These are phyloP conservation scores for Wallacemonas sp. DNA, from an alignment of 208 protist species.

Conservation along the genomic window DNA sequence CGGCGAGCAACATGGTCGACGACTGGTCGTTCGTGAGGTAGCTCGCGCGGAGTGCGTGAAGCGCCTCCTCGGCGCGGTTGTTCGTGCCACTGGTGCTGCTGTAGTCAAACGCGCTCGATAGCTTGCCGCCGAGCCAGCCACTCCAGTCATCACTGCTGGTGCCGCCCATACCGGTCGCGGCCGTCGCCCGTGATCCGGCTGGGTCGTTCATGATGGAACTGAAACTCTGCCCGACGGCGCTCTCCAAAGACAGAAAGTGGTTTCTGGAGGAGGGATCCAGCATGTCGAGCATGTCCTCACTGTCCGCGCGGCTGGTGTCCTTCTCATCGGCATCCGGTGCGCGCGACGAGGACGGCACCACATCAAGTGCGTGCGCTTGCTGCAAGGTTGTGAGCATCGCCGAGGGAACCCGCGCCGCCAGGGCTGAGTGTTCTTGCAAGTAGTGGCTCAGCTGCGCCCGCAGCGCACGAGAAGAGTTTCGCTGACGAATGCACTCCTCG, in stretches of 20 bases:
- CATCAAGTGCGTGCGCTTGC: conserved; percentile 39
- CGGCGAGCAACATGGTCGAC: conserved; percentile 40
- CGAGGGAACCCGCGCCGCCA: conserved; percentile 28
- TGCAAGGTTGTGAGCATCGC: conserved; percentile 37
- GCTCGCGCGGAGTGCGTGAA: conserved; percentile 14
- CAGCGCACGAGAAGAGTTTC: conserved; percentile 58
- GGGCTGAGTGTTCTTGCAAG: conserved; percentile 43
- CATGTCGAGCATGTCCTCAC: conserved; percentile 39
- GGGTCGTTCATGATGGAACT: conserved; percentile 91
- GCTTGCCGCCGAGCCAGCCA: conserved; percentile 65
- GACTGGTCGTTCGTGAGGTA: conserved; percentile 33
- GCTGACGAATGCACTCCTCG: conserved; percentile 77
- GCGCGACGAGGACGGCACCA: conserved; percentile 15
- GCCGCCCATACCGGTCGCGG: background rate
- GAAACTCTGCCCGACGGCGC: conserved; percentile 87
- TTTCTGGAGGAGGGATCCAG: conserved; percentile 68
- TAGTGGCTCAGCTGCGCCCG: conserved; percentile 63
- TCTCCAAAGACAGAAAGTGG: conserved; percentile 70
- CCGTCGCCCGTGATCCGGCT: conserved; percentile 3
- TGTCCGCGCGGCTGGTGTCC: background rate
- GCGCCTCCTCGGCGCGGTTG: conserved; percentile 27
- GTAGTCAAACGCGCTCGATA: conserved; percentile 75
- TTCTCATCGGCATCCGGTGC: background rate
- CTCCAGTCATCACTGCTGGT: conserved; percentile 34
- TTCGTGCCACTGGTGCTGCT: conserved; percentile 15